Conservation (phyloP, 305 asterid species). For the Lippia alba region DNA sequence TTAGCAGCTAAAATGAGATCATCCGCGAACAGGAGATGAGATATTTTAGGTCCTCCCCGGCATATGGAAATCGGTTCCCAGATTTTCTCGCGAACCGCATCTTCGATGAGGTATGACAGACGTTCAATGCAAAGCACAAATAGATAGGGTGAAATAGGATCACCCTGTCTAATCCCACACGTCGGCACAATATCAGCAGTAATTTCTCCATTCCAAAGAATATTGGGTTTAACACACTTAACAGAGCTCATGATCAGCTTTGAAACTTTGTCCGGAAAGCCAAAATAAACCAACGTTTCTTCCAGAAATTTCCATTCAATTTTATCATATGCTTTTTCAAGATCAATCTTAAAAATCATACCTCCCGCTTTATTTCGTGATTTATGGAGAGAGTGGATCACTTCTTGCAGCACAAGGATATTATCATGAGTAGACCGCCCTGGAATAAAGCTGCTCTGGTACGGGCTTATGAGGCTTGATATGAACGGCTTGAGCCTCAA, state of each 20-base stretch:
- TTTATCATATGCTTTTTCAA: background rate
- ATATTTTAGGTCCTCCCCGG: too few species aligned
- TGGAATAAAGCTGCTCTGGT: background rate
- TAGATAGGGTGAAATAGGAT: background rate
- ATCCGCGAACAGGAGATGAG: too few species aligned
- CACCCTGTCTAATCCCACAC: background rate
- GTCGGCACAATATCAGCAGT: background rate
- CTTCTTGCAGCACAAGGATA: background rate
- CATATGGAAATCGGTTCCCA: background rate
- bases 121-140: too few species aligned
- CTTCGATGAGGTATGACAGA: background rate
- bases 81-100: background rate
- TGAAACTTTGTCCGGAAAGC: background rate
- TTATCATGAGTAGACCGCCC: background rate
- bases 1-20: too few species aligned
- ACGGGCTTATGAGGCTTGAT: background rate
- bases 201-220: background rate
- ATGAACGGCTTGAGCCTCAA: background rate
- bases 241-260: background rate
- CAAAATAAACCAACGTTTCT: background rate
- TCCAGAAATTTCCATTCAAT: background rate
- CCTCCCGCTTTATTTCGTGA: background rate
- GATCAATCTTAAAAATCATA: background rate
- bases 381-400: background rate
- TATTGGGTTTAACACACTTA: background rate